Percentiles rank a stretch among this genome's conserved stretches.
Conservation (phyloP, 1,284 basidiomycete genomes). For the Cystobasidium slooffiae region DNA sequence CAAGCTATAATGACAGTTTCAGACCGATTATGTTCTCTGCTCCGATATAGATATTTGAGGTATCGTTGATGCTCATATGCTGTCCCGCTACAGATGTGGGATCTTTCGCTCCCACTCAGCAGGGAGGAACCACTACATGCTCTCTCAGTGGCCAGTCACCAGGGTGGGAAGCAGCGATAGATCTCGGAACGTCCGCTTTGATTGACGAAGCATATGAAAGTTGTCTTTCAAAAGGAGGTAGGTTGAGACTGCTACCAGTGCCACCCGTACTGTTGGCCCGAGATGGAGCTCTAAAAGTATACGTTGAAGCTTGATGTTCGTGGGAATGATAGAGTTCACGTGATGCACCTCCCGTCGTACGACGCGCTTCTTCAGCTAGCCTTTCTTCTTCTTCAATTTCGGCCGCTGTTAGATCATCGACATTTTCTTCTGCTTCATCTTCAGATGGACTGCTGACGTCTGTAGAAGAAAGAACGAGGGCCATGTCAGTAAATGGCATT, state of each 20-base stretch:
- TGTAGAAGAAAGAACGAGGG: neutral
- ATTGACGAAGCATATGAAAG: neutral
- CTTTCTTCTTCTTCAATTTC: slow-evolving; percentile 41
- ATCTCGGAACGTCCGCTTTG: slow-evolving; percentile 4
- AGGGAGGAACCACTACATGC: slow-evolving; percentile 5
- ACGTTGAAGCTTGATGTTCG: slow-evolving; percentile 25
- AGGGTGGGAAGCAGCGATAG: slow-evolving; percentile 19
- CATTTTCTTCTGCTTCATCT: slow-evolving; percentile 13
- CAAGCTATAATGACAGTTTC: too few species aligned
- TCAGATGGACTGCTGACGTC: neutral
- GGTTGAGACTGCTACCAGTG: neutral
- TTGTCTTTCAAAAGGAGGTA: slow-evolving; percentile 5
- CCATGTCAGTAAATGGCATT: too few species aligned
- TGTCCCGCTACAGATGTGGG: neutral
- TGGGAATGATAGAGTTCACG: slow-evolving; percentile 35
- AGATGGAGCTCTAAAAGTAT: slow-evolving; percentile 21
- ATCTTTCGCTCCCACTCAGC: neutral
- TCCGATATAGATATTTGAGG: neutral
- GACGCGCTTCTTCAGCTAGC: slow-evolving; percentile 34
- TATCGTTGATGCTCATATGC: neutral
- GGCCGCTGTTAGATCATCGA: slow-evolving; percentile 23
- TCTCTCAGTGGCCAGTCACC: slow-evolving; percentile 20
- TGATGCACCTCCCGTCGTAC: slow-evolving; percentile 33
- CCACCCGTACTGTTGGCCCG: neutral
- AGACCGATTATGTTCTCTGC: neutral